phyloP scores from a whole-genome alignment of 106 monocot genomes.

The Phalaenopsis equestris region DNA sequence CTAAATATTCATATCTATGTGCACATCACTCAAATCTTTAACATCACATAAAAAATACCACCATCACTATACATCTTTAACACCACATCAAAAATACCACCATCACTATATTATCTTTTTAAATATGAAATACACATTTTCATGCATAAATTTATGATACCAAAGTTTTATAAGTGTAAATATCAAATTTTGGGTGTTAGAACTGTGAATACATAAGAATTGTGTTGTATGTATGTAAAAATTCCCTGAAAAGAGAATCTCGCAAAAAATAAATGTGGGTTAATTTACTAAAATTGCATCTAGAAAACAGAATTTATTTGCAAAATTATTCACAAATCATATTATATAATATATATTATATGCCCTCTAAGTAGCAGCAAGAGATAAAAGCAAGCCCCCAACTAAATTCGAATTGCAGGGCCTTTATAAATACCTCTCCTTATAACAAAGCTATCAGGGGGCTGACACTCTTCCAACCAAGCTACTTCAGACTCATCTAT shows the following conservation, averaged over 20 bases:
- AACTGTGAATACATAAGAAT: too few relatives aligned
- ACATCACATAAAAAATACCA: too few relatives aligned
- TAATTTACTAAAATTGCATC: neutral
- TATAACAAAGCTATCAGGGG: conserved; percentile 62
- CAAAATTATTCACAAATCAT: conserved; percentile 5
- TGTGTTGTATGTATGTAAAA: too few relatives aligned
- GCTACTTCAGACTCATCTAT: conserved; percentile 30
- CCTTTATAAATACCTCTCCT: conserved; percentile 67
- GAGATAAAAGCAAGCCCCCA: neutral
- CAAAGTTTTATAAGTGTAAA: too few relatives aligned
- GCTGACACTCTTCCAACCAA: conserved; percentile 76
- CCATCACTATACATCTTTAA: too few relatives aligned
- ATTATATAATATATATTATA: neutral
- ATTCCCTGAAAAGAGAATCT: neutral
- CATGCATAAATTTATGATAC: too few relatives aligned
- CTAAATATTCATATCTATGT: too few relatives aligned
- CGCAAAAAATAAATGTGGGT: neutral
- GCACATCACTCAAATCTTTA: too few relatives aligned
- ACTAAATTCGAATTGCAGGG: conserved; percentile 33
- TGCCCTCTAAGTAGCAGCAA: neutral
- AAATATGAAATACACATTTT: too few relatives aligned
- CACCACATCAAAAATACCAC: too few relatives aligned
- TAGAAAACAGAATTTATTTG: conserved; percentile 1
- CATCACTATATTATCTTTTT: too few relatives aligned
- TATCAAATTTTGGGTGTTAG: too few relatives aligned